Base-by-base conservation (phyloP, 2,329 filamentous ascomycete genomes). In the Phyllosticta citrichinensis region DNA sequence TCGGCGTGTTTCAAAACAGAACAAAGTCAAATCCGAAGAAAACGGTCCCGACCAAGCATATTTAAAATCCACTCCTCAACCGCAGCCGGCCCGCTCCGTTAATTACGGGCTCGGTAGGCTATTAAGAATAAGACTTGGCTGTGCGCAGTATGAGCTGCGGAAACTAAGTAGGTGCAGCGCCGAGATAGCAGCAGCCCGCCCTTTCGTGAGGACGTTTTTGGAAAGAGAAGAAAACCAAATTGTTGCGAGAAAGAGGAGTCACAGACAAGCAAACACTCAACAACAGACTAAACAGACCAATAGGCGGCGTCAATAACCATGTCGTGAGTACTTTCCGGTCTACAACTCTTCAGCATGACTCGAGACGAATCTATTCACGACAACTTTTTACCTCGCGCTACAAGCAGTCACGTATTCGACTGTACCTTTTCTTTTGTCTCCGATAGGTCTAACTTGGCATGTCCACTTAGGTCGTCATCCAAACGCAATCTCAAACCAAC, bases 401-500 rank as follows among this genome's bases (percentile, higher is more conserved):
- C 33, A 40, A 40, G 33, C 10, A 40, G 5, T 5, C 33, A 40
- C 33, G 33, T 14, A 40, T 17, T 40, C 11, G 11, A 17, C 33
- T 40, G 33, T 40, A 40, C 33, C 33, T 40, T 14, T 40, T 12
- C 9, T 17, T 12, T 40, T 9, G 11, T 40, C 33, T 12, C 33
- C 33, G 12, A 40, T 14, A 40, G 33, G 33, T 40, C 33, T 40
- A 40, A 40, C 33, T 40, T 40, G 11, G 11, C 33, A 14, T 40
- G 33, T 17, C 33, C 12, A 11, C 11, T 30, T 14, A 40, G 33
- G 33, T 40, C 33, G 11, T 40, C 33, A 19, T 69, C 74, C 67
- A 76, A 76, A 68, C 76, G 75, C 68, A 77, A 69, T 64, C 68
- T 76, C 65, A 76, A 77, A 65, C 74, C 73, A 33, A 74, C 73